phyloP scores from a whole-genome alignment of 495 filamentous ascomycete species.

The Aspergillus coremiiformis region DNA sequence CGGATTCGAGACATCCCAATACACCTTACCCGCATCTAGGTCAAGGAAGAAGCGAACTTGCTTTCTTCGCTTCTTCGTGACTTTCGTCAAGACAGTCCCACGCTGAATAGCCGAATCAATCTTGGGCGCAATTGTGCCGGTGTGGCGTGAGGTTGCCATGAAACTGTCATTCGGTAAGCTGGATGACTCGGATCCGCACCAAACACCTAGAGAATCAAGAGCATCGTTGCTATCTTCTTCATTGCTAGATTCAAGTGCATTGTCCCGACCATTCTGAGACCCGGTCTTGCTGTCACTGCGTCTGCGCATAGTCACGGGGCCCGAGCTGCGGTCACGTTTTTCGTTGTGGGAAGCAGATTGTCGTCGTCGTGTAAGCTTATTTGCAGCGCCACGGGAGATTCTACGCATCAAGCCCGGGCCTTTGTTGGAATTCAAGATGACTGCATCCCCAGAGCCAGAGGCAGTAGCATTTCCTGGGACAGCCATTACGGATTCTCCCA shows the following conservation, averaged over 20 bases:
- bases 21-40: constrained; percentile 71
- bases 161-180: constrained; percentile 33
- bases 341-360: constrained; percentile 64
- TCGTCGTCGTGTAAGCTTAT: constrained; percentile 55
- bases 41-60: constrained; percentile 71
- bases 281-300: constrained; percentile 80
- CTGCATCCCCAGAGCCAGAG: constrained; percentile 43
- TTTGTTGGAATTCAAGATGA: constrained; percentile 44
- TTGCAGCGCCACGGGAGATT: constrained; percentile 58
- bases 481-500: constrained; percentile 49
- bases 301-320: constrained; percentile 77
- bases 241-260: constrained; percentile 44
- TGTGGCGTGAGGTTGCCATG: constrained; percentile 26
- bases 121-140: constrained; percentile 54
- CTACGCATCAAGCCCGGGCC: constrained; percentile 56
- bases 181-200: constrained; percentile 33
- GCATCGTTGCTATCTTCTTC: constrained; percentile 60
- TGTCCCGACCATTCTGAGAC: constrained; percentile 45
- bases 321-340: constrained; percentile 76
- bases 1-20: constrained; percentile 73
- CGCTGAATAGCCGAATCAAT: constrained; percentile 63
- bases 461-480: constrained; percentile 27
- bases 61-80: constrained; percentile 74
- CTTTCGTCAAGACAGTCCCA: constrained; percentile 69
- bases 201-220: constrained; percentile 31